Evolutionary conservation across 495 filamentous ascomycete genomes (phyloP).

Genomic region (Talaromyces nanjingensis): DNA sequence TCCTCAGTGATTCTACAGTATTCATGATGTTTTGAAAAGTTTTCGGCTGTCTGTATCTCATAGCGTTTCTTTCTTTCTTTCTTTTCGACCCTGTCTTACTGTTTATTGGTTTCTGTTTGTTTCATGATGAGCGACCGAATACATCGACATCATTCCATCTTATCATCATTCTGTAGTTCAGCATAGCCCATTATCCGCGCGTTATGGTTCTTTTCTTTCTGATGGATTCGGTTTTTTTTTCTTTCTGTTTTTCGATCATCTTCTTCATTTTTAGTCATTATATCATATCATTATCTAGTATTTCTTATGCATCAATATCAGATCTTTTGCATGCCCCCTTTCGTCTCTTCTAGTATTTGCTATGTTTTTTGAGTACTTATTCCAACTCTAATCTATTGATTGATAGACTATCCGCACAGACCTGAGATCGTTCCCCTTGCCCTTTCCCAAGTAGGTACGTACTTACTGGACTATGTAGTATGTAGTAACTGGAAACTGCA

Average conservation of each 20-base stretch:
- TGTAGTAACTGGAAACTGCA: neutral
- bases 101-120: neutral
- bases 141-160: neutral
- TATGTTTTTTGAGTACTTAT: no score
- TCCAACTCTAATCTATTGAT: no score
- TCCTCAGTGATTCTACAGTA: constrained; percentile 32
- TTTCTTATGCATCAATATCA: neutral
- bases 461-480: neutral
- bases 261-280: neutral
- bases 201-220: neutral
- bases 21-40: constrained; percentile 33
- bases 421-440: no score
- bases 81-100: neutral
- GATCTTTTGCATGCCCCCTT: neutral
- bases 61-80: constrained; percentile 4
- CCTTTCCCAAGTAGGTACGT: neutral
- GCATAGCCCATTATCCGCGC: neutral
- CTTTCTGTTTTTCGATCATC: neutral
- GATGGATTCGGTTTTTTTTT: neutral
- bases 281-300: neutral
- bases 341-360: neutral
- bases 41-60: neutral
- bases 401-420: neutral
- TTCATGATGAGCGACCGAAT: neutral
- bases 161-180: neutral